Conservation (phyloP, 108 stramenopile species). For the Cyclotella cryptica region DNA sequence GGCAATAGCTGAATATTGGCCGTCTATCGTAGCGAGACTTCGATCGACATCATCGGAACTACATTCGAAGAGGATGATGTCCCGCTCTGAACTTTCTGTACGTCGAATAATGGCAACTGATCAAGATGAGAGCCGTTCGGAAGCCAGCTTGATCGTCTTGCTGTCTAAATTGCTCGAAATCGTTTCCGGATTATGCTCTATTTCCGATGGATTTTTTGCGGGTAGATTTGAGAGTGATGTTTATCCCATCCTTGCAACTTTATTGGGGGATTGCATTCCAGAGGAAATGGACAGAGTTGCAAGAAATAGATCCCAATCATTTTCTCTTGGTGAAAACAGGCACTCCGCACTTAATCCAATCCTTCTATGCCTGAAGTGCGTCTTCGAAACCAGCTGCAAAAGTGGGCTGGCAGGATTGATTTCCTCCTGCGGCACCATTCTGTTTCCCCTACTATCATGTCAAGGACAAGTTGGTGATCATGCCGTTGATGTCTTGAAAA, state of each 20-base stretch:
- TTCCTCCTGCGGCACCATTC: conserved; percentile 45
- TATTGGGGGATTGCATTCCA: conserved; percentile 31
- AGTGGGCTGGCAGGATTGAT: conserved; percentile 33
- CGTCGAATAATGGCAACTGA: conserved; percentile 31
- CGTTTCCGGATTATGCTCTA: conserved; percentile 34
- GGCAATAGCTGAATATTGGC: conserved; percentile 57
- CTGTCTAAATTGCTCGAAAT: conserved; percentile 40
- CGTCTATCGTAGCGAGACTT: conserved; percentile 44
- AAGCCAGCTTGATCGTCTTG: conserved; percentile 28
- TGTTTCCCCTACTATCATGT: conserved; percentile 45
- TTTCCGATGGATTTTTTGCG: conserved; percentile 55
- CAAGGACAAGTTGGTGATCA: conserved; percentile 31
- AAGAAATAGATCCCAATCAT: background rate
- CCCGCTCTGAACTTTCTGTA: conserved; percentile 31
- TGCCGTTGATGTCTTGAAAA: conserved; percentile 41
- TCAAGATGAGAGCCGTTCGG: conserved; percentile 22
- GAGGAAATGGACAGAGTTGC: background rate
- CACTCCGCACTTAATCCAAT: conserved; percentile 27
- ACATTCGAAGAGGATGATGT: conserved; percentile 16
- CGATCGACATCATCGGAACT: conserved; percentile 24
- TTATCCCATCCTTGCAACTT: conserved; percentile 42
- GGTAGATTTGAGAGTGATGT: conserved; percentile 55
- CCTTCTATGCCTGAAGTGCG: conserved; percentile 38
- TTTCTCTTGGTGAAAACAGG: conserved; percentile 12
- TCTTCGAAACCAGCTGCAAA: conserved; percentile 43